Evolutionary conservation across 805 yeast species (phyloP), one percentile per base, ranked within the genome.

Genomic region (Hanseniaspora meyeri): DNA sequence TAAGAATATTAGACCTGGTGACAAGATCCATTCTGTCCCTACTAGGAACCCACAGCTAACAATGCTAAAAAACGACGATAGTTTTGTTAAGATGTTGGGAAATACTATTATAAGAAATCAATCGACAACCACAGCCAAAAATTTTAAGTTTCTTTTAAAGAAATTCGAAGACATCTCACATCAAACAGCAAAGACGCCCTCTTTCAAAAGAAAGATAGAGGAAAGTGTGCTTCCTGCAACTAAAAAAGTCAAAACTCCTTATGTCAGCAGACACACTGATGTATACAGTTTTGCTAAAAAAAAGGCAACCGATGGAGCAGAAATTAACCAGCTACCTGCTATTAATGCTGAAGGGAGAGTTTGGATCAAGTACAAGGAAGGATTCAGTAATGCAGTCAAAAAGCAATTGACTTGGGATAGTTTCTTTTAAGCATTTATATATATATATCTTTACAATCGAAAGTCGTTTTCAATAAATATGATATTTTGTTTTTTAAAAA

Each of bases 331-430:
- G 3, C 2, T 11, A 9, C 3, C 27, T 3, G 3, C 11, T 2
- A 27, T n/a, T 55, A 59, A 55, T 51, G 68, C 62, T 52, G 70
- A 60, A 43, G 64, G 68, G 34, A 71, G 80, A 62, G 75, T 81
- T 48, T 89, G 96, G 96, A 86, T 89, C n/a, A 87, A 85, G 64
- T 88, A 83, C 65, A 85, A 85, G 60, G 96, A 89, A 69, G 97
- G 97, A 0, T 89, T 84, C 64, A 85, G 95, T 5, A 85, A 87
- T 67, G 97, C 97, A 0, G 97, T 89, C 1, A 71, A 95, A 37
- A 87, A 87, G 63, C 85, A 83, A 55, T 80, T 89, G 27, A 78
- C 82, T 20, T 90, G 96, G 96, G 66, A 71, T 8, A 83, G 78
- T 55, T 67, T 89, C 27, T 86, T 87, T 83, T 60, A 32, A 27